These are phyloP conservation scores for Neopestalotiopsis sp. DNA, from an alignment of 2,329 filamentous ascomycete genomes.

Conservation along the genomic window DNA sequence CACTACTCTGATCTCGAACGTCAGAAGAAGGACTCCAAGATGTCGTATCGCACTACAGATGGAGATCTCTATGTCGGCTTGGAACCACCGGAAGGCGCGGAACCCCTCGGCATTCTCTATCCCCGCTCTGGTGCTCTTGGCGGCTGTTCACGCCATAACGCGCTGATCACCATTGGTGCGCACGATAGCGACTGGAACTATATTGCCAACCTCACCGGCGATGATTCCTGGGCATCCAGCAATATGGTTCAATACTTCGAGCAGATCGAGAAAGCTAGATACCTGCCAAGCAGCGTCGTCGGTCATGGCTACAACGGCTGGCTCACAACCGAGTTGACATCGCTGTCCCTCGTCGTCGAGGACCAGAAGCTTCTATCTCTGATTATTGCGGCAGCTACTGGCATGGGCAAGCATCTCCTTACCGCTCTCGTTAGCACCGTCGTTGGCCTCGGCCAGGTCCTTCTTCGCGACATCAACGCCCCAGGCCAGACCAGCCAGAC, in stretches of 20 bases:
- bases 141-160: constrained; percentile 36
- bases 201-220: constrained; percentile 47
- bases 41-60: constrained; percentile 41
- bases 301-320: constrained; percentile 59
- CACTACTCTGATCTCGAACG: constrained; percentile 59
- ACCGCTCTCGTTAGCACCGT: constrained; percentile 17
- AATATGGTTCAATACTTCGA: constrained; percentile 49
- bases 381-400: constrained; percentile 18
- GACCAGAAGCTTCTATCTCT: constrained; percentile 46
- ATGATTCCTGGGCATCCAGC: constrained; percentile 45
- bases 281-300: constrained; percentile 35
- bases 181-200: constrained; percentile 47
- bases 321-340: constrained; percentile 45
- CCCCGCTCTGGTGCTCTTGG: constrained; percentile 44
- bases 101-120: constrained; percentile 39
- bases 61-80: constrained; percentile 42
- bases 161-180: constrained; percentile 44
- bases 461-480: constrained; percentile 21
- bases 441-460: constrained; percentile 19
- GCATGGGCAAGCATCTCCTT: constrained; percentile 11
- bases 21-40: constrained; percentile 58
- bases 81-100: constrained; percentile 27
- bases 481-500: constrained; percentile 34
- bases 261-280: constrained; percentile 49
- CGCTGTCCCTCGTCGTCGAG: constrained; percentile 48